phyloP scores from a whole-genome alignment of 768 basidiomycete genomes.

The Coprinellus micaceus region DNA sequence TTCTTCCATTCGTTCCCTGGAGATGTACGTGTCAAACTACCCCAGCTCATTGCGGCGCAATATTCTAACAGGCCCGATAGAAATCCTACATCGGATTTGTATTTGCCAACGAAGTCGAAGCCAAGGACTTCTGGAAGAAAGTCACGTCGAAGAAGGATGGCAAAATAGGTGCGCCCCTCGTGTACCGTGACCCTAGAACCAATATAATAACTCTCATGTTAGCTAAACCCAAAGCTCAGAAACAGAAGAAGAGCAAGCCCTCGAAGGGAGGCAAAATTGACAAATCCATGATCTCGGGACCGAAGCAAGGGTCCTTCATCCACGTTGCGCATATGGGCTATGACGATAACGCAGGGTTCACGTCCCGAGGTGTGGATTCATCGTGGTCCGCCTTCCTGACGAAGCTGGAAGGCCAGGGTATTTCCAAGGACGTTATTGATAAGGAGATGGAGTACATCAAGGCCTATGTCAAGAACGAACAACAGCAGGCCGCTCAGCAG shows the following conservation, averaged over 20 bases:
- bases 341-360: conserved; percentile 82
- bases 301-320: conserved; percentile 72
- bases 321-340: conserved; percentile 97
- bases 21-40: conserved; percentile 62
- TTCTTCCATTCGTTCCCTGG: conserved; percentile 92
- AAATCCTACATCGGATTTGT: conserved; percentile 89
- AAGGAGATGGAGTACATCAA: conserved; percentile 89
- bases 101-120: conserved; percentile 84
- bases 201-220: background rate
- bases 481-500: conserved; percentile 24
- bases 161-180: conserved; percentile 43
- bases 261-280: conserved; percentile 77
- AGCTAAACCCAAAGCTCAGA: conserved; percentile 53
- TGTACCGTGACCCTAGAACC: background rate
- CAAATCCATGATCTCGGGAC: conserved; percentile 89
- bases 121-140: conserved; percentile 82
- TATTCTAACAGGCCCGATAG: conserved; percentile 36
- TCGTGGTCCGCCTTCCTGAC: conserved; percentile 78
- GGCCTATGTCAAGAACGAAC: conserved; percentile 63
- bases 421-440: conserved; percentile 64
- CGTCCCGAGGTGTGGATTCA: conserved; percentile 81
- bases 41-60: background rate
- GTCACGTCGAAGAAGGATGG: conserved; percentile 62
- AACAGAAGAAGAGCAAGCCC: conserved; percentile 43
- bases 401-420: conserved; percentile 59